Percentiles rank a stretch among this genome's conserved stretches.
phyloP scores from a whole-genome alignment of 768 basidiomycete genomes.

The Pulveroboletus ravenelii region DNA sequence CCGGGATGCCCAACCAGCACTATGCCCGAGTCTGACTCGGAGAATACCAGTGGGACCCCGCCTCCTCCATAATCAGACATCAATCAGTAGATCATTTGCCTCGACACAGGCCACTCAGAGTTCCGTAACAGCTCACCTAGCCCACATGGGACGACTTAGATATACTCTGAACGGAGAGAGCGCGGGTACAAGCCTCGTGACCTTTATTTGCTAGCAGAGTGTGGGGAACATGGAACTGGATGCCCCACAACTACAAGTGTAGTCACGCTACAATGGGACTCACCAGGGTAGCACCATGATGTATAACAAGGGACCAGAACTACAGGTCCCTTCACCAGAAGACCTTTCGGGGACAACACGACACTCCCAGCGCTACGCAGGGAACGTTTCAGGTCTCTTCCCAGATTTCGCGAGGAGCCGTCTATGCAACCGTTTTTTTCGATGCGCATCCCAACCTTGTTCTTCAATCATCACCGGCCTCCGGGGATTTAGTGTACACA shows the following conservation, averaged over 20 bases:
- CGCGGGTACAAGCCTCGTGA: not conserved
- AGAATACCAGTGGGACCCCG: not conserved
- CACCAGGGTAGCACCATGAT: constrained; percentile 9
- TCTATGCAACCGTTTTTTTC: constrained; percentile 51
- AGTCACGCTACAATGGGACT: not conserved
- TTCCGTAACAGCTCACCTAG: constrained; percentile 1
- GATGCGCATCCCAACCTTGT: constrained; percentile 52
- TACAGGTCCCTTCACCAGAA: constrained; percentile 1
- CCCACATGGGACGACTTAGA: not conserved
- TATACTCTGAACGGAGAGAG: not conserved
- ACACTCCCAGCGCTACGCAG: not conserved
- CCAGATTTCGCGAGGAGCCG: constrained; percentile 36
- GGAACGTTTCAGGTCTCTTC: constrained; percentile 6
- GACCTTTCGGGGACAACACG: not conserved
- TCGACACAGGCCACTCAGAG: not conserved
- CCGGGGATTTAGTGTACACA: constrained; percentile 54
- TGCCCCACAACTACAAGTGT: not conserved
- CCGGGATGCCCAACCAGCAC: not conserved
- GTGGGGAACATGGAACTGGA: not conserved
- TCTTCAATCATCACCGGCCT: constrained; percentile 65
- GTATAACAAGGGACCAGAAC: constrained; percentile 1
- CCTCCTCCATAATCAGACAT: constrained; percentile 2
- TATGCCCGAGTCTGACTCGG: not conserved
- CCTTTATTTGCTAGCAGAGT: not conserved
- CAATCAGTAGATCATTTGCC: constrained; percentile 10